These are phyloP conservation scores for Pleurotus pulmonarius DNA, from an alignment of 768 basidiomycete genomes.

Conservation along the genomic window DNA sequence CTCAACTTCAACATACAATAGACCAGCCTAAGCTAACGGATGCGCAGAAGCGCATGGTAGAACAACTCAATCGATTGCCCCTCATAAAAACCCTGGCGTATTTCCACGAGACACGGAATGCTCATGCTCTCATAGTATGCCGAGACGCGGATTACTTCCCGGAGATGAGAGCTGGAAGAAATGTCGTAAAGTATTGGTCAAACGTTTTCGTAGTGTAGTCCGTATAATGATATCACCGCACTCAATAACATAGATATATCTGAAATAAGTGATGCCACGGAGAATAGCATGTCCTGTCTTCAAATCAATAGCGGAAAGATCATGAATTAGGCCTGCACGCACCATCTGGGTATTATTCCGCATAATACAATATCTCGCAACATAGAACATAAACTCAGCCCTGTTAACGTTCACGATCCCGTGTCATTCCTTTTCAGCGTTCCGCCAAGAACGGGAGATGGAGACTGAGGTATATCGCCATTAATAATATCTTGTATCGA, in stretches of 20 bases:
- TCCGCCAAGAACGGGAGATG: constrained; percentile 40
- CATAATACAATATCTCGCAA: no score
- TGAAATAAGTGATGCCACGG: no score
- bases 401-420: constrained; percentile 1
- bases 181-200: constrained; percentile 69
- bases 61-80: constrained; percentile 63
- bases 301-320: no score
- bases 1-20: neutral
- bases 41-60: constrained; percentile 52
- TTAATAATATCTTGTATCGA: constrained; percentile 93
- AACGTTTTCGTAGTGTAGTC: constrained; percentile 36
- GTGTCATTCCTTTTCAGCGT: constrained; percentile 42
- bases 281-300: no score
- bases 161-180: constrained; percentile 54
- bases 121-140: constrained; percentile 69
- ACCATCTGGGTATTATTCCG: no score
- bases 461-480: constrained; percentile 66
- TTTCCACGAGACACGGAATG: constrained; percentile 53
- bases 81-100: constrained; percentile 68
- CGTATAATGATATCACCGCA: no score
- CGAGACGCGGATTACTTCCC: constrained; percentile 60
- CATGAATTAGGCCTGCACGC: no score
- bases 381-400: no score
- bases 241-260: no score
- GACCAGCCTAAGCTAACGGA: constrained; percentile 49